Base-by-base conservation (phyloP, 2,329 filamentous ascomycete genomes). In the Madurella mycetomatis region DNA sequence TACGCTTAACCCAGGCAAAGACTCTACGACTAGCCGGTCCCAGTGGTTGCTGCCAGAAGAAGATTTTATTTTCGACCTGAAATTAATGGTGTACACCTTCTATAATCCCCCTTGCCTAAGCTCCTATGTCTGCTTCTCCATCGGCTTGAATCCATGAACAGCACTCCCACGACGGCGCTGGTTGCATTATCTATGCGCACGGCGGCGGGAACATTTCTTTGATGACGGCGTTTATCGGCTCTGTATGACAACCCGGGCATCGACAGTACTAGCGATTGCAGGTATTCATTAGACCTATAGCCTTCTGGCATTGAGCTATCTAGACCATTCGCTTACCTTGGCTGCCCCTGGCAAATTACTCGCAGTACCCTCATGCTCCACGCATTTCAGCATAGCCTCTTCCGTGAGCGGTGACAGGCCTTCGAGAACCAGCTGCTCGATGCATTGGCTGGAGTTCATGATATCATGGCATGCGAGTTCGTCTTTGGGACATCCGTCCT, bases 391-490 rank as follows among this genome's bases (percentile, higher is more conserved):
- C 40, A 60, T 12, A 4, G 53, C 48, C 17, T 45, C 54, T 32
- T 53, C 55, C 1, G 56, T 53, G 12, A 53, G 17, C 7, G 45
- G 48, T 16, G 47, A 25, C 5, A 16, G 43, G 16, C 34, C 34
- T 15, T 53, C 49, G 15, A 55, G 39, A 9, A 60, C 44, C 9
- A 57, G 11, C 16, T 55, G 49, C 19, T 51, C 51, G n/a, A 60
- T 47, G 19, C 59, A 60, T 25, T 60, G 59, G 41, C 51, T 55
- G 12, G 40, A 43, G 49, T 60, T 59, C 31, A 60, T 57, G n/a
- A 60, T 32, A 43, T 60, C 59, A 18, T 53, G 52, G 17, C 59
- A 60, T 13, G 59, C 56, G 30, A 59, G 18, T 5, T 60, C 59
- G 25, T 54, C 41, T 13, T 47, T 55, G 13, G 58, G 56, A 41